Conservation (phyloP, 2,329 filamentous ascomycete species). For the Colletotrichum sp. region DNA sequence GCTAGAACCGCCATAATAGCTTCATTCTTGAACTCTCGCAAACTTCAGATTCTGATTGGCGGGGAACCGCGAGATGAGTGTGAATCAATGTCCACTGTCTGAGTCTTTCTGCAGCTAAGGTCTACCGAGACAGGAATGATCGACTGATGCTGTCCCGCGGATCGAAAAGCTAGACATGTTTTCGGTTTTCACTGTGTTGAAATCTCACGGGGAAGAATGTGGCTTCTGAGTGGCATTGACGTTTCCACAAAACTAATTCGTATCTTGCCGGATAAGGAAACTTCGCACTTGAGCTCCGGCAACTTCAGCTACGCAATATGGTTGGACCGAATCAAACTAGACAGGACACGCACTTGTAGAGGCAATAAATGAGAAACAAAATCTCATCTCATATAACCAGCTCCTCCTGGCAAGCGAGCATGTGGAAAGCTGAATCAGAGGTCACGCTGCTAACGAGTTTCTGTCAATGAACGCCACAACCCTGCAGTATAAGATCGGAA, state of each 20-base stretch:
- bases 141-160: background rate
- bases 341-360: background rate
- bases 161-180: background rate
- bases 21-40: background rate
- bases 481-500: background rate
- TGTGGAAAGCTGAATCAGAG: background rate
- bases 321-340: background rate
- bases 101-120: background rate
- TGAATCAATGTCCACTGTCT: background rate
- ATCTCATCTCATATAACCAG: background rate
- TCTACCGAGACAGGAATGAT: background rate
- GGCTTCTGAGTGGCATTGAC: background rate
- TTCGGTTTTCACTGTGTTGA: background rate
- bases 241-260: background rate
- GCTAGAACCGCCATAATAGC: background rate
- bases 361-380: background rate
- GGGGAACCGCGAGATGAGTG: background rate
- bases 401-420: background rate
- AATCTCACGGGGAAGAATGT: background rate
- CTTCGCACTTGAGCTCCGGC: background rate
- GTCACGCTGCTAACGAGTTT: background rate
- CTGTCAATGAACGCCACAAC: background rate
- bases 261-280: background rate
- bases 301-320: background rate
- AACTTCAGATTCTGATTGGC: background rate